Evolutionary conservation across 768 basidiomycete species (phyloP).

Genomic region (Suillus plorans): DNA sequence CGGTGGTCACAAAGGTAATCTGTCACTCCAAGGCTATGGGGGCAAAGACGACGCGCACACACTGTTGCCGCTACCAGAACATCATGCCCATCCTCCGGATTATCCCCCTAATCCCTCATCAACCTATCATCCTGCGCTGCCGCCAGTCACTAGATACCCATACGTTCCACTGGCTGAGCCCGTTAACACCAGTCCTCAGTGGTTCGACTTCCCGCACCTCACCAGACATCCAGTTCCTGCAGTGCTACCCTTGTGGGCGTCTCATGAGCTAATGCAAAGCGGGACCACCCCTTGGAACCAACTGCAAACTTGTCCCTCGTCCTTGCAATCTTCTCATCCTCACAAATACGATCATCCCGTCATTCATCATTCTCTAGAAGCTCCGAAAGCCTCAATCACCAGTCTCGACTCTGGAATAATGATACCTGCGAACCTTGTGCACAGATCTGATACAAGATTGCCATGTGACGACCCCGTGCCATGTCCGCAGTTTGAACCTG

Average conservation of each 20-base stretch:
- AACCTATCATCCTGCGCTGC: constrained; percentile 13
- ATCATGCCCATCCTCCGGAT: constrained; percentile 12
- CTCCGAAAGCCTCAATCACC: constrained; percentile 13
- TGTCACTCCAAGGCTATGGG: not conserved
- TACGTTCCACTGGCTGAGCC: constrained; percentile 15
- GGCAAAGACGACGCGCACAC: constrained; percentile 10
- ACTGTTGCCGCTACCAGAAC: constrained; percentile 15
- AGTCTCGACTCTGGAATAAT: constrained; percentile 14
- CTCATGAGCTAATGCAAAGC: not conserved
- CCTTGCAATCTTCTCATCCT: not conserved
- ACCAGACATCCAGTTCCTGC: constrained; percentile 28
- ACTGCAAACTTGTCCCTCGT: not conserved
- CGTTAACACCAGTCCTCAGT: constrained; percentile 18
- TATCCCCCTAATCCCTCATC: constrained; percentile 13
- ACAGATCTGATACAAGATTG: constrained; percentile 8
- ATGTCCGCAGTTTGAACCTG: constrained; percentile 5
- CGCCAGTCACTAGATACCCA: constrained; percentile 13
- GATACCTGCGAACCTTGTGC: constrained; percentile 9
- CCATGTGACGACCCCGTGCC: constrained; percentile 1
- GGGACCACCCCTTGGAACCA: constrained; percentile 7
- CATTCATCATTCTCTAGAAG: constrained; percentile 8
- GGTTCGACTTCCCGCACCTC: constrained; percentile 26
- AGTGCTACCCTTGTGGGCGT: constrained; percentile 14
- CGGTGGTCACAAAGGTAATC: constrained; percentile 13
- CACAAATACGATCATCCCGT: constrained; percentile 12